Evolutionary conservation across 306 rosid genomes (phyloP).

Genomic region (Vigna mungo): DNA sequence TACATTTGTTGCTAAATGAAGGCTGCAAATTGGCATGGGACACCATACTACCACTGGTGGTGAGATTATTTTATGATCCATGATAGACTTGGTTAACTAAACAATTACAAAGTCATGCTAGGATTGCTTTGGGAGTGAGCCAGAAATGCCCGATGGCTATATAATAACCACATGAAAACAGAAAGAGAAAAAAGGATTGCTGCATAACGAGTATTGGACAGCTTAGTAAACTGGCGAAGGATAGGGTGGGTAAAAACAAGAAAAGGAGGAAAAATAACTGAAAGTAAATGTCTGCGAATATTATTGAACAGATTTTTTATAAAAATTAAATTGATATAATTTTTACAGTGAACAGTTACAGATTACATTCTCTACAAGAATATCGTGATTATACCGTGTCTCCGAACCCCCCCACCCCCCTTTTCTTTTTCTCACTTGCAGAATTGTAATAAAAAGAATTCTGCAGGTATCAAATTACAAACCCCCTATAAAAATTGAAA

Average conservation of each 20-base stretch:
- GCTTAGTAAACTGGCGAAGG: no score
- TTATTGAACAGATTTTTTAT: constrained; percentile 30
- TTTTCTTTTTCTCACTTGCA: constrained; percentile 32
- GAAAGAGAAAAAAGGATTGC: no score
- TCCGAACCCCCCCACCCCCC: not conserved
- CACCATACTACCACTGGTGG: no score
- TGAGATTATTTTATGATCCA: no score
- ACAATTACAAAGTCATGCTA: no score
- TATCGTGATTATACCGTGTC: not conserved
- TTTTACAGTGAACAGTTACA: constrained; percentile 46
- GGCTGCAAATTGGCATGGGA: no score
- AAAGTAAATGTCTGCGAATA: constrained; percentile 11
- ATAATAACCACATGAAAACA: no score
- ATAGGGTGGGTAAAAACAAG: not conserved
- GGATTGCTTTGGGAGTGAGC: no score
- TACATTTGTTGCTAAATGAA: no score
- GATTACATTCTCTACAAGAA: constrained; percentile 52
- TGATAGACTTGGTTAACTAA: no score
- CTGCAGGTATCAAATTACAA: constrained; percentile 50
- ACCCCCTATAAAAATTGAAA: constrained; percentile 23
- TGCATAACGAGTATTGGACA: no score
- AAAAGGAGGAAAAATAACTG: constrained; percentile 1
- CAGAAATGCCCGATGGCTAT: no score
- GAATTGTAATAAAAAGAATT: constrained; percentile 40
- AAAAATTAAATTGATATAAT: constrained; percentile 17